phyloP scores from a whole-genome alignment of 371 early-diverging fungal genomes.

The Batkoa obscura region DNA sequence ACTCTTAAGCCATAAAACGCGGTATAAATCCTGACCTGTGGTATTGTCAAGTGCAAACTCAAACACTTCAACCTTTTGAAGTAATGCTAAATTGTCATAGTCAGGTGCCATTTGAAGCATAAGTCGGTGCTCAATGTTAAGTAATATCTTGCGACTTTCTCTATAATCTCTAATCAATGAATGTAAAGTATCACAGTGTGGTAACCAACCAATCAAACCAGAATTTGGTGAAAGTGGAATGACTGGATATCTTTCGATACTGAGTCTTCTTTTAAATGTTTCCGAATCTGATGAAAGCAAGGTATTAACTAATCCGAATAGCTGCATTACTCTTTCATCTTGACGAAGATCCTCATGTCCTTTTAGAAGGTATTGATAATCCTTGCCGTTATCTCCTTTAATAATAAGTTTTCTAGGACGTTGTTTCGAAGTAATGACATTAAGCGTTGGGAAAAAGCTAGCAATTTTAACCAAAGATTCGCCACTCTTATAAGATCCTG shows the following conservation, averaged over 20 bases:
- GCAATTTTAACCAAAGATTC: constrained; percentile 73
- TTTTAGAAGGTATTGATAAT: constrained; percentile 85
- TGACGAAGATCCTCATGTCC: constrained; percentile 97
- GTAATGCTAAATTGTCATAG: constrained; percentile 73
- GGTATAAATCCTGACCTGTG: constrained; percentile 86
- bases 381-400: constrained; percentile 73
- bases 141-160: constrained; percentile 63
- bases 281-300: constrained; percentile 71
- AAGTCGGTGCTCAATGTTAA: constrained; percentile 84
- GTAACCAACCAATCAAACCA: constrained; percentile 94
- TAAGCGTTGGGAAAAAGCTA: constrained; percentile 60
- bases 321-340: constrained; percentile 97
- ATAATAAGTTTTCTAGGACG: constrained; percentile 75
- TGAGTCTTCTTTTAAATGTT: constrained; percentile 81
- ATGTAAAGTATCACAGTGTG: constrained; percentile 87
- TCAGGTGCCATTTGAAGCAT: constrained; percentile 93
- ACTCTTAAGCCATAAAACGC: constrained; percentile 90
- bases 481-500: constrained; percentile 80
- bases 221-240: constrained; percentile 94
- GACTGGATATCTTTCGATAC: constrained; percentile 82
- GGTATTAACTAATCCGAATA: constrained; percentile 93
- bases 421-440: constrained; percentile 85
- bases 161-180: constrained; percentile 78
- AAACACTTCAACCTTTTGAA: constrained; percentile 95
- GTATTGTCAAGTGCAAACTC: constrained; percentile 87